These are phyloP conservation scores for Beauveria brongniartii DNA, from an alignment of 2,329 filamentous ascomycete species.

Conservation along the genomic window DNA sequence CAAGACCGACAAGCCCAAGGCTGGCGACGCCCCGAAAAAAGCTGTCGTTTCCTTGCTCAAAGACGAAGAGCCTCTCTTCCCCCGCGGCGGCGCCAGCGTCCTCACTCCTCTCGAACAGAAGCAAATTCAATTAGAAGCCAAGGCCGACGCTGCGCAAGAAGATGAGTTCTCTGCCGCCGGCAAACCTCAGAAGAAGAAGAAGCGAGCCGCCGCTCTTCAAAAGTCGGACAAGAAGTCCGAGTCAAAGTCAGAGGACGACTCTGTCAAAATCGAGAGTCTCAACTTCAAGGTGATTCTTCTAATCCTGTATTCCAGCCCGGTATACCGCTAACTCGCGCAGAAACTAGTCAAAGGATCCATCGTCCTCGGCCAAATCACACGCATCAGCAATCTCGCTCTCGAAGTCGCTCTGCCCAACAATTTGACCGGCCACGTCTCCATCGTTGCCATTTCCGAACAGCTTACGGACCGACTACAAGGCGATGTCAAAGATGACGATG, in stretches of 20 bases:
- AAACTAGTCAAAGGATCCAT: conserved; percentile 78
- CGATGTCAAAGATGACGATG: conserved; percentile 43
- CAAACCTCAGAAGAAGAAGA: conserved; percentile 43
- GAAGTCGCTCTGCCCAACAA: conserved; percentile 86
- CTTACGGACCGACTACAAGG: conserved; percentile 71
- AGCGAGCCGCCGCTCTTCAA: conserved; percentile 46
- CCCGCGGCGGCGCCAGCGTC: conserved; percentile 82
- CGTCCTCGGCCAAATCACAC: conserved; percentile 76
- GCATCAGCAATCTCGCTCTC: conserved; percentile 72
- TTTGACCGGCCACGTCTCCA: conserved; percentile 77
- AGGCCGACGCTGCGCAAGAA: conserved; percentile 85
- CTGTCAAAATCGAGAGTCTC: conserved; percentile 72
- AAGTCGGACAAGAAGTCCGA: conserved; percentile 45
- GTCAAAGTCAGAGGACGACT: conserved; percentile 37
- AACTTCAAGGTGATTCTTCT: conserved; percentile 66
- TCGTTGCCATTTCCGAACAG: conserved; percentile 81
- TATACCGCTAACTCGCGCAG: conserved; percentile 33
- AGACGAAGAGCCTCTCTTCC: conserved; percentile 85
- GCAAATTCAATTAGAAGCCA: conserved; percentile 90
- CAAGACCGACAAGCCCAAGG: conserved; percentile 29
- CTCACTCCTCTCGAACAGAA: conserved; percentile 92
- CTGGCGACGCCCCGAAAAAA: conserved; percentile 21
- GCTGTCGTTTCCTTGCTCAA: conserved; percentile 41
- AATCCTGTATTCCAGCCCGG: background rate
- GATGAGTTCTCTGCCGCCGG: conserved; percentile 52